Percentiles rank a stretch among this genome's conserved stretches.
Evolutionary conservation across 164 flowering plant species (phyloP).

Genomic region (Brasenia schreberi): DNA sequence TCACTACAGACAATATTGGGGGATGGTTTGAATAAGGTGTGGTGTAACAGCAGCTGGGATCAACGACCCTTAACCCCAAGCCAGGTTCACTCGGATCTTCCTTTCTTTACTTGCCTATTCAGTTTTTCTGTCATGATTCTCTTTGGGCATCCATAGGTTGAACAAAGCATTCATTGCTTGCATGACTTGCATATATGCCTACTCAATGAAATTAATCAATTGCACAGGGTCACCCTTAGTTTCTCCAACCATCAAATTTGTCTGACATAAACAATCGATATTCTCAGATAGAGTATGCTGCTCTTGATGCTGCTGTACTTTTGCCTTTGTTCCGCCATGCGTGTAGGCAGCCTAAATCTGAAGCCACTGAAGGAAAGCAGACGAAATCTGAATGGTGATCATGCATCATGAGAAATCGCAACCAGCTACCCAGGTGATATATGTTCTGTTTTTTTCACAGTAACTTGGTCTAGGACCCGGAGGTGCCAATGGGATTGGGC

Average conservation of each 20-base stretch:
- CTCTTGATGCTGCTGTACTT: constrained; percentile 94
- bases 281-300: constrained; percentile 91
- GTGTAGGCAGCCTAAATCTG: constrained; percentile 30
- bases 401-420: constrained; percentile 42
- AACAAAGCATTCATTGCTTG: not conserved
- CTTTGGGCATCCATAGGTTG: no score
- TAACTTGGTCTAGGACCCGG: not conserved
- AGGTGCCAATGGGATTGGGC: not conserved
- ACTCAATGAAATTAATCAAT: not conserved
- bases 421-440: not conserved
- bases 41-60: constrained; percentile 95
- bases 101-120: not conserved
- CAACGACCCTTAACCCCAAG: constrained; percentile 66
- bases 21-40: constrained; percentile 74
- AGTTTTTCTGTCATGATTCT: not conserved
- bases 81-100: constrained; percentile 36
- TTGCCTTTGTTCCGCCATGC: constrained; percentile 67
- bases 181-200: not conserved
- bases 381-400: constrained; percentile 69
- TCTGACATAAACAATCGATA: not conserved
- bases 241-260: not conserved
- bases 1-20: constrained; percentile 64
- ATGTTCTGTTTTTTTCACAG: not conserved
- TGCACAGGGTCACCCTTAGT: not conserved
- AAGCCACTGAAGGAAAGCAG: constrained; percentile 18